Conservation (phyloP, 495 filamentous ascomycete species). For the Xylaria palmicola region DNA sequence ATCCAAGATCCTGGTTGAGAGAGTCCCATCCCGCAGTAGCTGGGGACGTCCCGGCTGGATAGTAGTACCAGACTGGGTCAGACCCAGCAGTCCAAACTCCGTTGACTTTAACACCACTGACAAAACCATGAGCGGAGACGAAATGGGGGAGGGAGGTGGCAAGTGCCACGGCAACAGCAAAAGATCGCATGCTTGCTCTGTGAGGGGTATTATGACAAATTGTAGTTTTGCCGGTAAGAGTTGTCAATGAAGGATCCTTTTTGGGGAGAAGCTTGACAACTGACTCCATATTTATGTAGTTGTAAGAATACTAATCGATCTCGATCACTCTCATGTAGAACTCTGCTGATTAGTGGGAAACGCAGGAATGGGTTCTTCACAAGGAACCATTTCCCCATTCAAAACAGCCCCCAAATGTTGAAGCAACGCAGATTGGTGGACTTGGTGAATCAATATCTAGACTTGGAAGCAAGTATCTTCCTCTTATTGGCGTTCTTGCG, state of each 20-base stretch:
- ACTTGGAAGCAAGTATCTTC: neutral
- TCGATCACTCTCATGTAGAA: neutral
- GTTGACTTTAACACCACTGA: conserved; percentile 57
- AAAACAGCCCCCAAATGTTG: neutral
- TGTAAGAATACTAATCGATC: neutral
- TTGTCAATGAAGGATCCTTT: neutral
- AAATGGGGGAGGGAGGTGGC: neutral
- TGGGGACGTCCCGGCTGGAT: neutral
- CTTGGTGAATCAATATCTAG: neutral
- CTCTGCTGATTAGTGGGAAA: conserved; percentile 10
- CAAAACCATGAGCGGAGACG: conserved; percentile 58
- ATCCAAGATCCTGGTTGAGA: conserved; percentile 51
- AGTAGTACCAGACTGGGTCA: conserved; percentile 22
- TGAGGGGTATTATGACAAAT: neutral
- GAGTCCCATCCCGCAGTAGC: conserved; percentile 39
- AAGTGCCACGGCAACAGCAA: neutral
- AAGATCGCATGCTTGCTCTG: neutral
- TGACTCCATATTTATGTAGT: conserved; percentile 3
- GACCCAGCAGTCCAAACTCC: conserved; percentile 32
- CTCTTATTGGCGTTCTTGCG: neutral
- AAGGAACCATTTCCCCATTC: neutral
- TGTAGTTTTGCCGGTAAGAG: neutral
- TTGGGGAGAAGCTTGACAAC: no score
- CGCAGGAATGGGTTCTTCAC: neutral
- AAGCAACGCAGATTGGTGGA: conserved; percentile 8